Evolutionary conservation across 352 stramenopile species (phyloP), one percentile per base, ranked within the genome.

Genomic region (Phytophthora vignae): DNA sequence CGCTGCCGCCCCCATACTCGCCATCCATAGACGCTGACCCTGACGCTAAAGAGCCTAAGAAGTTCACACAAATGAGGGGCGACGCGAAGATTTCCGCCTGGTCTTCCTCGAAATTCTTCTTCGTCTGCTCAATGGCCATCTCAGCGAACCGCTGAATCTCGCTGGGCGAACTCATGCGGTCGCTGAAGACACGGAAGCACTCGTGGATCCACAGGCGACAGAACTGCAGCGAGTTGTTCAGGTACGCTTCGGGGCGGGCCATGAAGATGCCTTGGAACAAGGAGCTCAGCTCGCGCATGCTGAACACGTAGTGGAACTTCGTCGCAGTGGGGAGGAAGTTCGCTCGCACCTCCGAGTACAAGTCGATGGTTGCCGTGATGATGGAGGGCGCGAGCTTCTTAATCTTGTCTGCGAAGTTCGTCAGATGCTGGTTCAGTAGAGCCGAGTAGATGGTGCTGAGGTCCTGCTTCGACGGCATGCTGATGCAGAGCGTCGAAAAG

Each of bases 271-370:
- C 93, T 69, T 98, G 90, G 61, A 98, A 96, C 14, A 98, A 66
- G 2, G 87, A 85, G 5, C 83, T 86, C 9, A 98, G 61, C 52
- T 98, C 93, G 12, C 95, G 83, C 69, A 98, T 87, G 67, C 90
- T 98, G 75, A 98, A 98, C 2, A 97, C 82, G 60, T 98, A 98
- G 69, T 98, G 92, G 44, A 96, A 98, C 59, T 98, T 98, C 3
- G 90, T 85, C n/a, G 93, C 91, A 0, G 87, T 97, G 0, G 92
- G 90, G 1, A 98, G 60, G 67, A 98, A 98, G 17, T 88, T 90
- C 4, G 74, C 36, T 2, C 77, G 74, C 6, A 98, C 87, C 11
- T 91, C 84, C 1, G 74, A 69, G 55, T 96, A 95, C 40, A 98
- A 58, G 46, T 95, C 90, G 10, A 98, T 83, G 0, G 92, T 93